These are phyloP conservation scores for Potentilla sterilis DNA, from an alignment of 306 rosid species.

Conservation along the genomic window DNA sequence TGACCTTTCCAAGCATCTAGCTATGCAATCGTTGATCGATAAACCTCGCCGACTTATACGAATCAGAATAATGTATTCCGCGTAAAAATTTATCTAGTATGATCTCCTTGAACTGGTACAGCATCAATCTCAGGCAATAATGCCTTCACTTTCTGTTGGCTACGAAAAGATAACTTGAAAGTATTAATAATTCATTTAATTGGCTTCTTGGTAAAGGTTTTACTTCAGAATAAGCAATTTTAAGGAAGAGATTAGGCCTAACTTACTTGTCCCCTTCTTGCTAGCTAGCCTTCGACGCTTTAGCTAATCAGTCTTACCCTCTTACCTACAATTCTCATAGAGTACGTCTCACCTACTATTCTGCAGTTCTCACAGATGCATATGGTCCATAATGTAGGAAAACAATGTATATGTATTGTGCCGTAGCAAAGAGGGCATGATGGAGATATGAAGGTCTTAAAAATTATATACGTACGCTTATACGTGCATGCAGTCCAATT, in stretches of 20 bases:
- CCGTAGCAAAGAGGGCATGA: background rate
- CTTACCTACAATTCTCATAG: constrained; percentile 15
- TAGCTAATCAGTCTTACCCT: background rate
- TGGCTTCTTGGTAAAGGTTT: background rate
- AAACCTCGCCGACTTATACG: background rate
- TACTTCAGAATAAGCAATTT: background rate
- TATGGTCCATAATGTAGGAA: background rate
- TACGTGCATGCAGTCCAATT: constrained; percentile 4
- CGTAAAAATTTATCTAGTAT: background rate
- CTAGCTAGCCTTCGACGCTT: background rate
- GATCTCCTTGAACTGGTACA: background rate
- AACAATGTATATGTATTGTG: background rate
- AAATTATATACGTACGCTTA: background rate
- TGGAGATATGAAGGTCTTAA: background rate
- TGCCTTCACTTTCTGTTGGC: background rate
- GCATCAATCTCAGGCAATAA: background rate
- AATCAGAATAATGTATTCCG: background rate
- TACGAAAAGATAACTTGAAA: background rate
- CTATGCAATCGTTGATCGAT: background rate
- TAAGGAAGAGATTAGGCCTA: background rate
- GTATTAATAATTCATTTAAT: background rate
- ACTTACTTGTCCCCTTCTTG: background rate
- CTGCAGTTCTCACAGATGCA: background rate
- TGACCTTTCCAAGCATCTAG: background rate
- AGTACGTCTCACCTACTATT: constrained; percentile 17